A percentile compares a stretch with the other conserved stretches of the same genome.
These are phyloP conservation scores for Euphorbia schlechtendalii DNA, from an alignment of 441 rosid species.

Conservation along the genomic window DNA sequence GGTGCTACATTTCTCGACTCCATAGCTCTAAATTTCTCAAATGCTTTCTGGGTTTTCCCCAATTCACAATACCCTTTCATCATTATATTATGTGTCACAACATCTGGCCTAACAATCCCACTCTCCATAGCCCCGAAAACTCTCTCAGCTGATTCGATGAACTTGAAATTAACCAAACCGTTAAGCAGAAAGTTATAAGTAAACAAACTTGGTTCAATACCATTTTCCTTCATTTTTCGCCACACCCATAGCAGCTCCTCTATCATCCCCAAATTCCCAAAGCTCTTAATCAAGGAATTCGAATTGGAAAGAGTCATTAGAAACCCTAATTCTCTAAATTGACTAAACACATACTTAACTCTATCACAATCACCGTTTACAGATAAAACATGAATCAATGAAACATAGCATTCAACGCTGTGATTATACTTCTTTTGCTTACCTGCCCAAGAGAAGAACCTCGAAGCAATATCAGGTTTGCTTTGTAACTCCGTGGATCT, in stretches of 20 bases:
- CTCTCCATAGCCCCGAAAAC: conserved; percentile 74
- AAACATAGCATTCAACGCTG: conserved; percentile 57
- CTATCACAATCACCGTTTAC: conserved; percentile 35
- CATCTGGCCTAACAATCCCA: conserved; percentile 58
- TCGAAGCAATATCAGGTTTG: conserved; percentile 41
- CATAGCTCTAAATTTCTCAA: conserved; percentile 58
- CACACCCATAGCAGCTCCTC: conserved; percentile 76
- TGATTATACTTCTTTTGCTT: conserved; percentile 60
- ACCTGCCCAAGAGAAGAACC: conserved; percentile 72
- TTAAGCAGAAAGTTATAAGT: conserved; percentile 60
- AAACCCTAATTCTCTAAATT: conserved; percentile 35
- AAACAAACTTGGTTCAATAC: conserved; percentile 57
- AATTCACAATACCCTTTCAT: conserved; percentile 74
- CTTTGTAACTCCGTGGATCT: conserved; percentile 35
- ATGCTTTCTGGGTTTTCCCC: conserved; percentile 56
- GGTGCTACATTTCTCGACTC: conserved; percentile 49
- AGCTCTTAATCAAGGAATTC: conserved; percentile 51
- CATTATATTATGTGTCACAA: conserved; percentile 73
- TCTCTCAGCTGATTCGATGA: conserved; percentile 65
- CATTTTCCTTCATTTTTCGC: conserved; percentile 67
- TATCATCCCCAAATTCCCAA: conserved; percentile 75
- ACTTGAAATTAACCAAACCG: conserved; percentile 66
- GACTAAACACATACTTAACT: conserved; percentile 34
- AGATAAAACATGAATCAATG: conserved; percentile 53
- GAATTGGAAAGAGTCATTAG: conserved; percentile 34